phyloP scores from a whole-genome alignment of 768 basidiomycete species.

The Auricularia sp. region DNA sequence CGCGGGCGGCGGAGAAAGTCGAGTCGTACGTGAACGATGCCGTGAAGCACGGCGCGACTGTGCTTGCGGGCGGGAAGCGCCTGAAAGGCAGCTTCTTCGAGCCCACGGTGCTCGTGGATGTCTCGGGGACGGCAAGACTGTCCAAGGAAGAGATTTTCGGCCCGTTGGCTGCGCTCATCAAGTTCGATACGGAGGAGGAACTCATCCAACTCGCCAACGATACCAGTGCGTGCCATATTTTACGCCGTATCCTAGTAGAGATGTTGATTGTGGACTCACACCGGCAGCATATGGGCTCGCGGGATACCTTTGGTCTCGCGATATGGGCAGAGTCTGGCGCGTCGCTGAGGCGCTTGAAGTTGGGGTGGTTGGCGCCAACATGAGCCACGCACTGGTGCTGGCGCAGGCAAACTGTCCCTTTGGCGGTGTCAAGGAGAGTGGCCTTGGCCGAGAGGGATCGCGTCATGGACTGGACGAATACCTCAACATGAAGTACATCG shows the following conservation, averaged over 20 bases:
- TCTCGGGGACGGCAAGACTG: conserved; percentile 54
- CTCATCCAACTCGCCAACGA: conserved; percentile 79
- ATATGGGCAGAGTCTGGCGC: conserved; percentile 84
- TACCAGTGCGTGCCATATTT: conserved; percentile 17
- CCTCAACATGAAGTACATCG: conserved; percentile 69
- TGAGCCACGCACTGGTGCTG: conserved; percentile 27
- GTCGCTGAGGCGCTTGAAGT: conserved; percentile 92
- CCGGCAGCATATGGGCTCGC: conserved; percentile 65
- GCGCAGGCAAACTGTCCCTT: conserved; percentile 39
- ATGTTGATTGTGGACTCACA: neutral
- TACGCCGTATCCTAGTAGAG: neutral
- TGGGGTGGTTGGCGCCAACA: conserved; percentile 84
- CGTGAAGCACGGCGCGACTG: conserved; percentile 68
- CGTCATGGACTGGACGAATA: conserved; percentile 84
- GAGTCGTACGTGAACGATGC: conserved; percentile 82
- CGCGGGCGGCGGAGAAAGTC: conserved; percentile 77
- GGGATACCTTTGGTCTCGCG: conserved; percentile 85
- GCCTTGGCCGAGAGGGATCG: conserved; percentile 75
- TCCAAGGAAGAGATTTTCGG: conserved; percentile 91
- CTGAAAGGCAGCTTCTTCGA: conserved; percentile 59
- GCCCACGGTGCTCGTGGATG: conserved; percentile 85
- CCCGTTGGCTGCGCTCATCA: conserved; percentile 74
- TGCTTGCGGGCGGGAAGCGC: conserved; percentile 81
- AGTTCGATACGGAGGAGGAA: conserved; percentile 91
- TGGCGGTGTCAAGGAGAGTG: conserved; percentile 87